Percentiles rank a stretch among this genome's conserved stretches.
These are phyloP conservation scores for Amborella trichopoda DNA, from an alignment of 164 flowering plant species.

Conservation along the genomic window DNA sequence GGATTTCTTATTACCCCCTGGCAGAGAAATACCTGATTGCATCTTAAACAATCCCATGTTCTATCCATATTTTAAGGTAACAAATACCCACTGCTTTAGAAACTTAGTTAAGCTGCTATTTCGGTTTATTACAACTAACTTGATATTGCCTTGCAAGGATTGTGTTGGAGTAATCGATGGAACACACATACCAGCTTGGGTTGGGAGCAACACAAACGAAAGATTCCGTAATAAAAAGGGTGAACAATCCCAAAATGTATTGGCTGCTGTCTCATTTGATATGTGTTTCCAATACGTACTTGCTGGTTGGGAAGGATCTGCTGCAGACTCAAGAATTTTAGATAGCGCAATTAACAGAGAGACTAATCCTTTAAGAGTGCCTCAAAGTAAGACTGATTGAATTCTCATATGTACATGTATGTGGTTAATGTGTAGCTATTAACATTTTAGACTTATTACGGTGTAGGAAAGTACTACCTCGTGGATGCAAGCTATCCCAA, in stretches of 20 bases:
- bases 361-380: not conserved
- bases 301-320: not conserved
- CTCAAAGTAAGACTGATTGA: not conserved
- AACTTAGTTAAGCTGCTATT: not conserved
- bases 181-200: slow-evolving; percentile 50
- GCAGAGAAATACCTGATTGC: not conserved
- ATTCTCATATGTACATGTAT: not conserved
- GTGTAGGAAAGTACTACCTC: slow-evolving; percentile 64
- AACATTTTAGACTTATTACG: not conserved
- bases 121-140: not conserved
- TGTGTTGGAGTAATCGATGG: slow-evolving; percentile 53
- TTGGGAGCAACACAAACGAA: slow-evolving; percentile 48
- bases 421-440: not conserved
- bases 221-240: slow-evolving; percentile 48
- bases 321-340: not conserved
- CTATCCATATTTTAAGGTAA: slow-evolving; percentile 7
- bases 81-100: not conserved
- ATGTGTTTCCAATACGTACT: not conserved
- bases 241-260: slow-evolving; percentile 10
- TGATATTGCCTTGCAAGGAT: slow-evolving; percentile 21
- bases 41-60: not conserved
- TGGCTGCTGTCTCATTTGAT: not conserved
- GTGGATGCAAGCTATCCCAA: slow-evolving; percentile 51
- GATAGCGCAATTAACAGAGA: slow-evolving; percentile 12
- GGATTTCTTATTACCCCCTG: slow-evolving; percentile 4